Evolutionary conservation across 257 asterid species (phyloP).

Genomic region (Fraxinus excelsior): DNA sequence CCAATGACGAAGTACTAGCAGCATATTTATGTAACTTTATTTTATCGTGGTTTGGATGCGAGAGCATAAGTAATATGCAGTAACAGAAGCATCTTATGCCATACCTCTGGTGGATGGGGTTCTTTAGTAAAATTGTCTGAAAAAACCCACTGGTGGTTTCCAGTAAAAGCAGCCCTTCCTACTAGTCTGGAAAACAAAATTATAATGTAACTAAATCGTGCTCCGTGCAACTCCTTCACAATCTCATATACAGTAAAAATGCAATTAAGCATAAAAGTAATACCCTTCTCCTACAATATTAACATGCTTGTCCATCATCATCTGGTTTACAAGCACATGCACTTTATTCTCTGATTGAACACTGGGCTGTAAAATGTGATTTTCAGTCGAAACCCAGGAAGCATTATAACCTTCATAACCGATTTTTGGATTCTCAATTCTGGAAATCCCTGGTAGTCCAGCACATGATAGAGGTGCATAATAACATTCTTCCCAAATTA

Average conservation of each 20-base stretch:
- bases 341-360: slow-evolving; percentile 42
- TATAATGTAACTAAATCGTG: neutral
- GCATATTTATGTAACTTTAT: neutral
- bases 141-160: slow-evolving; percentile 65
- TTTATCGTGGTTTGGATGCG: neutral
- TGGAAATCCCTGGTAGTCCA: slow-evolving; percentile 33
- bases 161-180: slow-evolving; percentile 70
- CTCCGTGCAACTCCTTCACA: neutral
- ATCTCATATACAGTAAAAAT: neutral
- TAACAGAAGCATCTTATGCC: slow-evolving; percentile 1
- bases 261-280: neutral
- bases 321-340: slow-evolving; percentile 59
- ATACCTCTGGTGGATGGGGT: slow-evolving; percentile 63
- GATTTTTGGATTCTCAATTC: slow-evolving; percentile 29
- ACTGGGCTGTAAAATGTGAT: slow-evolving; percentile 27
- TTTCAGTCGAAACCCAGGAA: slow-evolving; percentile 36
- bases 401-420: slow-evolving; percentile 36
- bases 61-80: neutral
- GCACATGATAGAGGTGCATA: slow-evolving; percentile 36
- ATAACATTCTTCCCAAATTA: slow-evolving; percentile 81
- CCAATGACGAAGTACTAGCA: neutral
- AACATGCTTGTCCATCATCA: slow-evolving; percentile 70
- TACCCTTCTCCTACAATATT: slow-evolving; percentile 77
- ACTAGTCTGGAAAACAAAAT: slow-evolving; percentile 50
- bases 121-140: slow-evolving; percentile 42